Base-by-base conservation (phyloP, 805 yeast species). In the Saccharomycopsis schoenii region DNA sequence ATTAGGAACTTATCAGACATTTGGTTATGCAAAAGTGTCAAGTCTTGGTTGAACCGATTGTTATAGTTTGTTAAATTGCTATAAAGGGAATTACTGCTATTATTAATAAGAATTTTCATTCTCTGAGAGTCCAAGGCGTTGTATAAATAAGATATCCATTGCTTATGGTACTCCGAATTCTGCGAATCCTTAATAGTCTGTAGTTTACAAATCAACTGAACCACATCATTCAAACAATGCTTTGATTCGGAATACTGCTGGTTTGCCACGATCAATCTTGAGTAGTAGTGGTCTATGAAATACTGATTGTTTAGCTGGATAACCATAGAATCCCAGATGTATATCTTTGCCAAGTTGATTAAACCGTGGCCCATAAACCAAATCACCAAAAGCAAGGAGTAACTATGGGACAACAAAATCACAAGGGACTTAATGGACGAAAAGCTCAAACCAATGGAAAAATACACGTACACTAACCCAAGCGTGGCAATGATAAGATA, bases 311-410 rank as follows among this genome's bases (percentile, higher is more conserved):
- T 70, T 62, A 73, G 61, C 62, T 72, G 68, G 10, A 65, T 64
- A 42, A 67, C 43, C 72, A 76, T 72, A 64, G 73, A 68, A 4
- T 69, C 64, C 59, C 74, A 55, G 40, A 62, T 42, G 12, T 60
- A 17, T 1, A 41, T 70, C 61, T 88, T 77, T 0, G 96, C 96
- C 1, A 88, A 76, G 54, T 80, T 78, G 17, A 88, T 80, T 57
- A 88, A 72, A 0, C 96, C 96, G 70, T 89, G 92, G 1, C 93
- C 88, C 88, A 89, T 83, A 61, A 89, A 73, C 93, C 94, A 88
- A 24, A 88, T 77, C 1, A 93, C 91, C 40, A 89, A 68, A 1
- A 85, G 76, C 68, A 89, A 76, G 0, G 96, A 81, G 70, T 89
- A 89, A 21, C 86, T 83, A 69, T 89, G 94, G 1, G 94, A 82